Base-by-base conservation (phyloP, 2,329 filamentous ascomycete genomes). In the Paraconiothyrium brasiliense region DNA sequence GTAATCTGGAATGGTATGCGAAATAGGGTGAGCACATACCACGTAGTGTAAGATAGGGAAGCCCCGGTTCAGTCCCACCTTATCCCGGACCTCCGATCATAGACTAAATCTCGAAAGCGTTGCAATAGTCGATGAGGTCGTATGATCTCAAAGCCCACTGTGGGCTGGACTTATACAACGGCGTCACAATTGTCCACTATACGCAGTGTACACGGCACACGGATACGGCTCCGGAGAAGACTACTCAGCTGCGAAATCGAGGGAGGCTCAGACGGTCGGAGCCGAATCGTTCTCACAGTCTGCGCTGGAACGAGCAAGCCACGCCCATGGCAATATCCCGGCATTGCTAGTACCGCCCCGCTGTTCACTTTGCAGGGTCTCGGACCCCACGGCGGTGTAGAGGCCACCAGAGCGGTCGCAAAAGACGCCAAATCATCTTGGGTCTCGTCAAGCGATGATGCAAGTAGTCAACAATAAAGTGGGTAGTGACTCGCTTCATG, bases 31-130 rank as follows among this genome's bases (percentile, higher is more conserved):
- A 56, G 59, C 55, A 61, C 59, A 24, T 61, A 61, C 55, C 59
- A 58, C 34, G 41, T 58, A 47, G 49, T 61, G 59, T 61, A 58
- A 58, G 59, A 61, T 50, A 52, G 52, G 54, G 54, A 55, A 32
- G 37, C 30, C 57, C 37, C 37, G 48, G 48, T 34, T 39, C 39
- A 41, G 35, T 27, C 20, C 24, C 35, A 24, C 6, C n/a, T 27
- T 27, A 46, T 37, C 54, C 37, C 55, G 39, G 34, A 35, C 44
- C 22, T 50, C 55, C 30, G 32, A 39, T 49, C 32, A 35, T 44
- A 46, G 44, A 37, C 43, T 24, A 34, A 39, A 32, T 35, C 34
- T 46, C 47, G 22, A n/a, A 20, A 47, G 57, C 57, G 43, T 51
- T 22, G 57, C 43, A 49, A 32, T 48, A 43, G 32, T 47, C 46